Percentiles rank a stretch among this genome's conserved stretches.
Evolutionary conservation across 371 early-diverging fungal genomes (phyloP).

Genomic region (Syncephalis fuscata): DNA sequence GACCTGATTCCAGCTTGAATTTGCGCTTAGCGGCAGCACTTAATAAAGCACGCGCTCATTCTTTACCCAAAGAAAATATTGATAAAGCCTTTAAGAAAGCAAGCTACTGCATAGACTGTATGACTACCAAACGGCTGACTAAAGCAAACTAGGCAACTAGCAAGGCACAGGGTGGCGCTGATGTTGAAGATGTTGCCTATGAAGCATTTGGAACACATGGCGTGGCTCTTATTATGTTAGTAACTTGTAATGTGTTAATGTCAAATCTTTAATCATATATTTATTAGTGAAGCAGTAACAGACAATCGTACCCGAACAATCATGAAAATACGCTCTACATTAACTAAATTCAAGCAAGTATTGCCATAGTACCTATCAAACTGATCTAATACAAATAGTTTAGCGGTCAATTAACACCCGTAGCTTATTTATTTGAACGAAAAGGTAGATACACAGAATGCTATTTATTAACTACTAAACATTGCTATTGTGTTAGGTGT

Average conservation of each 20-base stretch:
- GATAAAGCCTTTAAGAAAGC: constrained; percentile 52
- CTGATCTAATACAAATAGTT: neutral
- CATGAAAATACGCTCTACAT: constrained; percentile 39
- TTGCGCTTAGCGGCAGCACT: constrained; percentile 33
- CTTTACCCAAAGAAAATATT: constrained; percentile 54
- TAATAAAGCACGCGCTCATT: constrained; percentile 32
- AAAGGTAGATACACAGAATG: constrained; percentile 12
- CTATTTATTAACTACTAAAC: neutral
- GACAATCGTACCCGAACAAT: constrained; percentile 46
- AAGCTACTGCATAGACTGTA: neutral
- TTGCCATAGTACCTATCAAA: neutral
- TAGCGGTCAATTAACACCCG: constrained; percentile 35
- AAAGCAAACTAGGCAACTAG: neutral
- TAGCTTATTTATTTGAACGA: constrained; percentile 40
- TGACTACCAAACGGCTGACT: constrained; percentile 14
- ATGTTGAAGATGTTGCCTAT: constrained; percentile 31
- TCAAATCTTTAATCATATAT: neutral
- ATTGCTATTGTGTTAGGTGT: neutral
- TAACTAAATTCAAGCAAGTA: constrained; percentile 29
- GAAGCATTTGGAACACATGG: constrained; percentile 48
- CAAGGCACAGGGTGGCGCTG: constrained; percentile 14
- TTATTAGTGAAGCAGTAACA: constrained; percentile 32
- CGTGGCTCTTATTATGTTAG: constrained; percentile 44
- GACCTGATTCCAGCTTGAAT: constrained; percentile 27
- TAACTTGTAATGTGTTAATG: neutral